Conservation (phyloP, 2,329 filamentous ascomycete genomes). For the Scytalidium lignicola region DNA sequence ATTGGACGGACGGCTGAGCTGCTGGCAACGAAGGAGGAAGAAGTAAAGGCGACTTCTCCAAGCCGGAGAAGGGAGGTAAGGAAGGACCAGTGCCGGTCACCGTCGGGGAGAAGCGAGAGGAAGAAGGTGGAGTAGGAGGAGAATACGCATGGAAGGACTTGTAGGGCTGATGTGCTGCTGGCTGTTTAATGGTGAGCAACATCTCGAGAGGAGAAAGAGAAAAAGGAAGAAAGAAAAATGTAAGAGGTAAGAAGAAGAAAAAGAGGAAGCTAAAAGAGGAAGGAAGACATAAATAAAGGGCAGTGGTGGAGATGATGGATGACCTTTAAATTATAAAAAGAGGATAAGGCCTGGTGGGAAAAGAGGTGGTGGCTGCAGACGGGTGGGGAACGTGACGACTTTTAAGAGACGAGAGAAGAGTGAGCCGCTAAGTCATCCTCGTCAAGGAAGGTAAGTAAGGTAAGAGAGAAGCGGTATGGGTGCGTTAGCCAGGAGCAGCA, state of each 20-base stretch:
- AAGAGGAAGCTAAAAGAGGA: not conserved
- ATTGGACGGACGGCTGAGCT: conserved; percentile 40
- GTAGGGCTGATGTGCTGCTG: conserved; percentile 37
- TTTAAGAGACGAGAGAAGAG: not conserved
- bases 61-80: conserved; percentile 22
- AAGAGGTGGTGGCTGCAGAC: not conserved
- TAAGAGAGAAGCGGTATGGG: no score
- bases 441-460: not conserved
- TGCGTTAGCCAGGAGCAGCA: no score
- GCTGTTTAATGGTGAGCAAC: conserved; percentile 47
- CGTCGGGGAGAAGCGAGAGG: conserved; percentile 36
- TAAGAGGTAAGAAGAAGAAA: conserved; percentile 18
- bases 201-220: conserved; percentile 31
- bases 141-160: conserved; percentile 44
- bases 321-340: not conserved
- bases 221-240: conserved; percentile 23
- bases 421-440: not conserved
- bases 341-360: not conserved
- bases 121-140: conserved; percentile 31
- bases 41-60: conserved; percentile 15
- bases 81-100: conserved; percentile 28
- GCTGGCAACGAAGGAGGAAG: conserved; percentile 25
- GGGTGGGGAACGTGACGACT: not conserved
- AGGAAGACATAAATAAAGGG: not conserved
- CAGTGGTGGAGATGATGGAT: not conserved